Evolutionary conservation across 2,329 filamentous ascomycete genomes (phyloP), one percentile per base, ranked within the genome.

Genomic region (Colletotrichum agaves): DNA sequence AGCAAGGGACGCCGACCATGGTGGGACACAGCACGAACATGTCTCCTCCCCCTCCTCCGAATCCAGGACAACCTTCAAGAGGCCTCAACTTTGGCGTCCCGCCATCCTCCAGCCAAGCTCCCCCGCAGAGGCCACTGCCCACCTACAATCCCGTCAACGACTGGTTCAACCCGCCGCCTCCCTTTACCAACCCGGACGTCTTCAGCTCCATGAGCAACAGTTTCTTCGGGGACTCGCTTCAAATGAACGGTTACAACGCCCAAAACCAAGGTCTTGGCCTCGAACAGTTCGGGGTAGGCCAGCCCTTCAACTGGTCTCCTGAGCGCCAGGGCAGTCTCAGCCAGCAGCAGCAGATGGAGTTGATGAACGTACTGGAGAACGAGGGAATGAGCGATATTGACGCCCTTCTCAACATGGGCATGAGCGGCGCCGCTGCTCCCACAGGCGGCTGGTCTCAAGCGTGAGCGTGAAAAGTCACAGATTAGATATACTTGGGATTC

Each of bases 361-460:
- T 97, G 41, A 93, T 97, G 91, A 88, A 90, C 62, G 89, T 90
- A 55, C 84, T 97, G 37, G 92, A 96, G 77, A 91, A 83, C 72
- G 87, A 91, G 71, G 89, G 88, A 0, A 80, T 90, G 75, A 82
- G 81, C 27, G 88, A 90, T 57, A 90, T 91, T 72, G 85, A 90
- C 70, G 83, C 83, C 13, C 88, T 88, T 63, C 77, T 91, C 72
- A 88, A 79, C 58, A 80, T 79, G 78, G 67, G 60, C 37, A 64
- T 60, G 64, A 55, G 46, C 23, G 35, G 61, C 21, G 37, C 47
- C 3, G 19, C 43, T 15, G 53, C 35, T 5, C 50, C 37, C 3
- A 8, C 39, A 15, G 46, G 39, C n/a, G 61, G 55, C 7, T 67
- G 67, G 67, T 27, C 63, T 15, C 60, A 59, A 15, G 57, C 44